Base-by-base conservation (phyloP, 495 filamentous ascomycete genomes). In the Aspergillus kassunensis region DNA sequence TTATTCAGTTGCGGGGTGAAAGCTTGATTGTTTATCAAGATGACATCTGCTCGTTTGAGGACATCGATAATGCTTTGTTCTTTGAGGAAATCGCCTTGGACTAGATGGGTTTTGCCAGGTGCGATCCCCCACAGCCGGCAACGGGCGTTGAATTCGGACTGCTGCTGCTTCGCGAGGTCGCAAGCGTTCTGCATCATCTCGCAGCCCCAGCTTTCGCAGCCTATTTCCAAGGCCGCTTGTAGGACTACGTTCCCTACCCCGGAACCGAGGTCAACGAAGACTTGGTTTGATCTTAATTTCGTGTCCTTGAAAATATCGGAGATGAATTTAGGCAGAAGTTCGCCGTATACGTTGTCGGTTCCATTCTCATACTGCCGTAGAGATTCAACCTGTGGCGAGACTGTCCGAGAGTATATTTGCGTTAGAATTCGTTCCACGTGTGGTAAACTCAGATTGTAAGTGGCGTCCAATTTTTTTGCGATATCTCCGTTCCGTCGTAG, bases 21-120 rank as follows among this genome's bases (percentile, higher is more conserved):
- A 18, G 88, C 93, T 69, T 97, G 89, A 68, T 97, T 98, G 73
- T 98, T 98, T 55, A 97, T 91, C 25, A 98, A 78, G 19, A 98
- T 80, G 21, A 97, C 90, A 65, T 98, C 93, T 2, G 92, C 91
- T 41, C 84, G 80, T 63, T 87, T 85, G 23, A 98, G 71, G 21
- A 86, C 80, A 30, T 80, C 77, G 41, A 84, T 72, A 20, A 96
- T 89, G 47, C 73, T 79, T 19, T 82, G 65, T 59, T 86, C 87
- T 57, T 82, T 80, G 24, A 92, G 78, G 62, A 98, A 96, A 57
- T 96, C 89, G 29, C 91, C 93, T 11, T 79, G 77, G 54, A 92
- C 82, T 3, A 98, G 82, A 44, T 83, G 76, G n/a, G 92, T 88
- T 31, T 80, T 75, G 37, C 95, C 95, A 9, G 83, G 80, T 7